Evolutionary conservation across 345 rosid genomes (phyloP).

Genomic region (Camelina laxa): DNA sequence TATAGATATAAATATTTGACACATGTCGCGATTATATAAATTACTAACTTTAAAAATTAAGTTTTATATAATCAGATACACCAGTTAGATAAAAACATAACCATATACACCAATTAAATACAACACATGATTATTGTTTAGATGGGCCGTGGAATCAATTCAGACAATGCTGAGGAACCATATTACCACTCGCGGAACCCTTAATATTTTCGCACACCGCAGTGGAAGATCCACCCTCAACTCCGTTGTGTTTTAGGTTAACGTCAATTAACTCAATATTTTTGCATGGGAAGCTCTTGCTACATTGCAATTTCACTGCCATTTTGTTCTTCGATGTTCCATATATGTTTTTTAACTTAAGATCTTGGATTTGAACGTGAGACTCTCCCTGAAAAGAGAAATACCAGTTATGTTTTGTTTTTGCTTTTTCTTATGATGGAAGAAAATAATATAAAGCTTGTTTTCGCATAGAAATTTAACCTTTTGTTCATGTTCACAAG

Average conservation of each 20-base stretch:
- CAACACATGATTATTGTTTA: neutral
- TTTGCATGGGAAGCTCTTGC: conserved; percentile 40
- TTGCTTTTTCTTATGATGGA: neutral
- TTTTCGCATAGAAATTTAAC: conserved; percentile 26
- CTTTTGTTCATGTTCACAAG: conserved; percentile 12
- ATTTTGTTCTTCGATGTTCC: conserved; percentile 42
- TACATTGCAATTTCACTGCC: conserved; percentile 46
- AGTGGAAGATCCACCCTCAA: conserved; percentile 12
- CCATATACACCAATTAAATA: too few species aligned
- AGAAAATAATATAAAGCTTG: neutral
- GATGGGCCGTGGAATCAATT: neutral
- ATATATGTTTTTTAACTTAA: conserved; percentile 42
- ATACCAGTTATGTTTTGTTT: neutral
- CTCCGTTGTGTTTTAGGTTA: conserved; percentile 8
- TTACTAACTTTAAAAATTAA: too few species aligned
- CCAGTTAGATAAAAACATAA: too few species aligned
- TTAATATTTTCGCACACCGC: conserved; percentile 38
- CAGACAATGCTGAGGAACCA: conserved; percentile 26
- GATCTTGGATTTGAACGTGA: conserved; percentile 44
- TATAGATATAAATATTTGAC: too few species aligned
- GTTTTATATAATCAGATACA: too few species aligned
- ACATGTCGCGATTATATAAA: too few species aligned
- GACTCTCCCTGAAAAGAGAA: conserved; percentile 39
- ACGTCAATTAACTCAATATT: conserved; percentile 43
- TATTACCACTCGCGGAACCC: conserved; percentile 27